Base-by-base conservation (phyloP, 2,329 filamentous ascomycete genomes). In the Bipolaris bicolor region DNA sequence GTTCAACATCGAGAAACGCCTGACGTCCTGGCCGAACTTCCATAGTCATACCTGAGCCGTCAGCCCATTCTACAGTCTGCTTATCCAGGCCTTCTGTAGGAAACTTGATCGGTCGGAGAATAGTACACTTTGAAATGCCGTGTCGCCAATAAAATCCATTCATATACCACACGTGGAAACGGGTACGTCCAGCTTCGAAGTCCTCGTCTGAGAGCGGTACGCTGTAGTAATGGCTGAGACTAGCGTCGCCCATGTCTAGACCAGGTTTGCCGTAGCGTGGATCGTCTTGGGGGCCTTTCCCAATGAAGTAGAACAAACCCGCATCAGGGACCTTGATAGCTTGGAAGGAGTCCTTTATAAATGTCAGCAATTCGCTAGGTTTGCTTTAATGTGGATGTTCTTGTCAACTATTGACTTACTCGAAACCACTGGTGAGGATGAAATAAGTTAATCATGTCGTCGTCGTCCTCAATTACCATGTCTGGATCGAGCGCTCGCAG, bases 11-110 rank as follows among this genome's bases (percentile, higher is more conserved):
- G 15, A 54, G 44, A 29, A 49, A 49, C 26, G 51, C 51, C 5
- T 44, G 41, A 11, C 44, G 51, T 7, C 51, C 44, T 41, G 36
- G 51, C 44, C 46, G 41, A 1, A 49, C 51, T 18, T 49, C 44
- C 26, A 54, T 49, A 24, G 33, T 54, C 15, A 18, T 26, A 20
- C 37, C 44, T 3, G 26, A 49, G 36, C 24, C 20, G 20, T 54
- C 36, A 33, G 44, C 51, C 51, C 51, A 54, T 26, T 49, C 44
- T 15, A 49, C 51, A 7, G 36, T 54, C 10, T 54, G 51, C n/a
- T 44, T 49, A 15, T 29, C 41, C 18, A 20, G 18, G 11, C 36
- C 44, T 3, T 49, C 26, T 3, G 18, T 34, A 2, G 51, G 44
- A 20, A 49, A 54, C 36, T 54, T 49, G 20, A 54, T 49, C 3